Percentiles rank a stretch among this genome's conserved stretches.
These are phyloP conservation scores for Raphanus hybrid DNA, from an alignment of 441 rosid genomes.

Conservation along the genomic window DNA sequence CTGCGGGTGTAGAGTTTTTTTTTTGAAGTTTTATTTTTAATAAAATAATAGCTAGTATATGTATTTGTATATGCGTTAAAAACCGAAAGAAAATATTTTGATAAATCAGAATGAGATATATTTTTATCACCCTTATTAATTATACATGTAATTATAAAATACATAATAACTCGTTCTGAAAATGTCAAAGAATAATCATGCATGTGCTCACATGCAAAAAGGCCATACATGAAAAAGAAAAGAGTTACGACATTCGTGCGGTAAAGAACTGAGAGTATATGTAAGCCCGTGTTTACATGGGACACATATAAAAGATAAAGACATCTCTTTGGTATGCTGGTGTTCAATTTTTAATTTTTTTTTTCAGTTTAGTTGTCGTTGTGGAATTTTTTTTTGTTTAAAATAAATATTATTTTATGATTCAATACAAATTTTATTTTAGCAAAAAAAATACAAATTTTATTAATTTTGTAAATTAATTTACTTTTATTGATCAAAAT, in stretches of 20 bases:
- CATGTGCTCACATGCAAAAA: conserved; percentile 32
- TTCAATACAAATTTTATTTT: too few species aligned
- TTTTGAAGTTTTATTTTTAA: background rate
- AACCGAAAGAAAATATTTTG: background rate
- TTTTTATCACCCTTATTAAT: background rate
- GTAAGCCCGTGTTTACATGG: conserved; percentile 13
- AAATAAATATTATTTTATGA: too few species aligned
- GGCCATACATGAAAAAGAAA: background rate
- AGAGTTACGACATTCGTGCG: conserved; percentile 10
- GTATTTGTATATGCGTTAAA: conserved; percentile 8
- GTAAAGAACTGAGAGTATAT: background rate
- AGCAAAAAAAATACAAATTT: too few species aligned
- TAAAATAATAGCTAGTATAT: background rate
- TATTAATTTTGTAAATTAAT: too few species aligned
- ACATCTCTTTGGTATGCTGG: conserved; percentile 25
- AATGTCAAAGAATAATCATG: background rate
- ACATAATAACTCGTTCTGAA: background rate
- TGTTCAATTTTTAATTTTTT: background rate
- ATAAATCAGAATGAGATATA: background rate
- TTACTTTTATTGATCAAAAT: too few species aligned
- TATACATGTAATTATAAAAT: background rate
- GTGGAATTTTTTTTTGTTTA: too few species aligned
- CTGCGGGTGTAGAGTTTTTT: background rate
- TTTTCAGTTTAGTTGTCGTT: too few species aligned
- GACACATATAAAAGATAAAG: background rate